Base-by-base conservation (phyloP, 1,139 yeast species). In the Protomyces gravidus region DNA sequence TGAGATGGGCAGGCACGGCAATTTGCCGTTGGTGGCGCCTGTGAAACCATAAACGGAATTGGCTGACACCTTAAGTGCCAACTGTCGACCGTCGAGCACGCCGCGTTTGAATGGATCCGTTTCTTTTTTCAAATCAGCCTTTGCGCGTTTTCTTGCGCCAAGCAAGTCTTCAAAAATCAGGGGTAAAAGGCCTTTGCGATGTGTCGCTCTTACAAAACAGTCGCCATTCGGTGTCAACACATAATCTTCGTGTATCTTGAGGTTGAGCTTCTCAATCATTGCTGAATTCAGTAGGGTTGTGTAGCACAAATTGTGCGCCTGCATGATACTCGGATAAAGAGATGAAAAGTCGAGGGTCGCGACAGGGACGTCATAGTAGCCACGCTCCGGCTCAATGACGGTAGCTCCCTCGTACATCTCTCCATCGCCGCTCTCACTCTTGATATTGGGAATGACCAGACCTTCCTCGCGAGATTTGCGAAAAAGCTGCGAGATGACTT, bases 391-490 rank as follows among this genome's bases (percentile, higher is more conserved):
- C 70, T 94, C 98, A 72, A 94, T 94, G 66, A 94, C 99, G 0
- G 98, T 94, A 2, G 98, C 99, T 74, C 99, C 99, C 73, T 94
- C 98, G 69, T 90, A 94, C 70, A 90, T 97, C 71, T 90, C 97
- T 63, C 82, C 85, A 9, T 78, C 70, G 63, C 84, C 81, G 5
- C 80, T 75, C 1, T 94, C 96, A 68, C 86, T 95, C 67, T 80
- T 85, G 82, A 90, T 78, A 69, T 92, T 92, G 0, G 99, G 99
- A 46, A 92, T 85, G 3, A 94, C 89, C 60, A 90, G 82, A 66
- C 86, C 88, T 65, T 86, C 85, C 66, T 88, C 82, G 39, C 89
- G 75, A 69, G 98, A 92, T 71, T 92, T 94, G 67, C 99, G 80
- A 72, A 88, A 92, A 59, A 94, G 76, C 73, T 94, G 99, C 0